Percentiles rank a stretch among this genome's conserved stretches.
Conservation (phyloP, 2,329 filamentous ascomycete species). For the Zopfia rhizophila region DNA sequence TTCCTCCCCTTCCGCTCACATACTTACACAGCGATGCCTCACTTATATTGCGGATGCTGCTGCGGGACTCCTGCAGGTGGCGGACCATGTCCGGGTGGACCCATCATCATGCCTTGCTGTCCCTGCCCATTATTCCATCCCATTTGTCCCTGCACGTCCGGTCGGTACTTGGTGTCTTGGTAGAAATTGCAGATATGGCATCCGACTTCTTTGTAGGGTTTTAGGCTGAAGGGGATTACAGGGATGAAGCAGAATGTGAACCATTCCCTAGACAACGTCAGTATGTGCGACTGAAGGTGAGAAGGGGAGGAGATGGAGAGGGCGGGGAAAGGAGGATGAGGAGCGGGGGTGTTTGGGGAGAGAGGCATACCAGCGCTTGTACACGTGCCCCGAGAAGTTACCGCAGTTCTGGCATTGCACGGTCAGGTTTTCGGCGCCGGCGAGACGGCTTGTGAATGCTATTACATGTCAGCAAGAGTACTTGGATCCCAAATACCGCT, state of each 20-base stretch:
- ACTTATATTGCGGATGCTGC: conserved; percentile 24
- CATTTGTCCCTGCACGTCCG: conserved; percentile 49
- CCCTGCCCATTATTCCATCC: conserved; percentile 16
- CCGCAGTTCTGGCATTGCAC: conserved; percentile 65
- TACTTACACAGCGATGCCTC: no score
- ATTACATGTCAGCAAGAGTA: no score
- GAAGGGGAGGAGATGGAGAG: conserved; percentile 4
- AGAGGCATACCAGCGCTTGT: conserved; percentile 55
- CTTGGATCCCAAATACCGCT: no score
- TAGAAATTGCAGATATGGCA: conserved; percentile 82
- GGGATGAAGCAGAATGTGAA: conserved; percentile 85
- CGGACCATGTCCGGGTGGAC: conserved; percentile 17
- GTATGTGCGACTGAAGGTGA: background rate
- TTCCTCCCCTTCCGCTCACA: no score
- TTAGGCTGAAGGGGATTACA: conserved; percentile 73
- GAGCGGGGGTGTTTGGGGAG: conserved; percentile 2
- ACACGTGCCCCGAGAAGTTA: conserved; percentile 57
- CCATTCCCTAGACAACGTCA: conserved; percentile 61
- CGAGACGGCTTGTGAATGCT: conserved; percentile 59
- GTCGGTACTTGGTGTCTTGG: conserved; percentile 64
- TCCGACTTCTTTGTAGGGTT: conserved; percentile 69
- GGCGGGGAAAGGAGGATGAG: background rate
- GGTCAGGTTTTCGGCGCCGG: conserved; percentile 61
- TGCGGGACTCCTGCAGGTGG: conserved; percentile 26
- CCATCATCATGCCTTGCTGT: conserved; percentile 32